Conservation (phyloP, 2,329 filamentous ascomycete species). For the Juglanconis sp. region DNA sequence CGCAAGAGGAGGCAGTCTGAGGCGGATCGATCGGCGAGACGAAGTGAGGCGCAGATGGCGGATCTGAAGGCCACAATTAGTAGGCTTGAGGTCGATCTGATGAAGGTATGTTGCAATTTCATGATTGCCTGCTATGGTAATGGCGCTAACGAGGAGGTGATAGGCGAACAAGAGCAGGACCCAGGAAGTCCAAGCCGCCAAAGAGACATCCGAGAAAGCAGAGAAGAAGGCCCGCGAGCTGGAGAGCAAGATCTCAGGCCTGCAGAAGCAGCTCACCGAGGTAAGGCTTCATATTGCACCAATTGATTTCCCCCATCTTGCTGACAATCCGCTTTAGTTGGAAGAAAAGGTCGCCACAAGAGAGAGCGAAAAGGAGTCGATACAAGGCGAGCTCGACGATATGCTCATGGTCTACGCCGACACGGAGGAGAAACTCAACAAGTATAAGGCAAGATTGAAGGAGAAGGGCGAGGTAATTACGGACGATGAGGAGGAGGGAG, state of each 20-base stretch:
- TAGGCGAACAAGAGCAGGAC: slow-evolving; percentile 59
- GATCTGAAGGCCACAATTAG: slow-evolving; percentile 60
- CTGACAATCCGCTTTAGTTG: neutral
- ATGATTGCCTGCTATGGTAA: neutral
- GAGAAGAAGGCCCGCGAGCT: slow-evolving; percentile 36
- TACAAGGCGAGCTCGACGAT: slow-evolving; percentile 75
- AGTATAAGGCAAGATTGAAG: slow-evolving; percentile 69
- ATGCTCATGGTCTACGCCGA: slow-evolving; percentile 78
- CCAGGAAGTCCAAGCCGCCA: slow-evolving; percentile 55
- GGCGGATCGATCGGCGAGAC: slow-evolving; percentile 43
- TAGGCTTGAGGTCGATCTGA: slow-evolving; percentile 58
- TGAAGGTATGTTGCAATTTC: slow-evolving; percentile 44
- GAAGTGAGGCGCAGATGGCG: slow-evolving; percentile 59
- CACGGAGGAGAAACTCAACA: slow-evolving; percentile 70
- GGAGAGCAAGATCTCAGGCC: slow-evolving; percentile 26
- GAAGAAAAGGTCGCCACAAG: slow-evolving; percentile 32
- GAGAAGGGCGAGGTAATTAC: slow-evolving; percentile 69
- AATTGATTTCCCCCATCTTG: neutral
- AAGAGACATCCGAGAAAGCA: slow-evolving; percentile 42
- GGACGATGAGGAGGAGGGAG: slow-evolving; percentile 69
- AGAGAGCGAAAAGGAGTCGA: slow-evolving; percentile 59
- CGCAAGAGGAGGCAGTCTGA: slow-evolving; percentile 26
- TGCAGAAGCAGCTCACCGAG: slow-evolving; percentile 26
- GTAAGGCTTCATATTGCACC: neutral
- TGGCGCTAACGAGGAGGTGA: slow-evolving; percentile 20